Conservation (phyloP, 2,329 filamentous ascomycete genomes). For the Xylariaceae sp. region DNA sequence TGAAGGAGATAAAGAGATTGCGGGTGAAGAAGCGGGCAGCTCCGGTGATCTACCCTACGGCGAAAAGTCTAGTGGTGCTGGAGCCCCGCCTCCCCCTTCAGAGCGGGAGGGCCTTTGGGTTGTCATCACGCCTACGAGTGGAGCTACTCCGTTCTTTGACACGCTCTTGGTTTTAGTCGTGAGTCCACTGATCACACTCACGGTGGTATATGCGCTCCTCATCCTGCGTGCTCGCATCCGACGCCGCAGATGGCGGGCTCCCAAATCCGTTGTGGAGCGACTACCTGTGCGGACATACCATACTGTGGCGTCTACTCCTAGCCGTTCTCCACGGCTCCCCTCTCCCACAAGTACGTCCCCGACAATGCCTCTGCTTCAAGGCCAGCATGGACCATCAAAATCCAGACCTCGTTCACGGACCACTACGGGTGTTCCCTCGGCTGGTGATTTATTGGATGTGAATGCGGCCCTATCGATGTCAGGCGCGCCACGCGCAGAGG, state of each 20-base stretch:
- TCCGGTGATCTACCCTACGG: slow-evolving; percentile 24
- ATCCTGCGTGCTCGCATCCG: slow-evolving; percentile 85
- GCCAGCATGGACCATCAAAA: slow-evolving; percentile 42
- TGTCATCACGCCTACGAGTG: slow-evolving; percentile 87
- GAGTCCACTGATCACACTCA: slow-evolving; percentile 86
- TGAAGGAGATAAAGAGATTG: slow-evolving; percentile 35
- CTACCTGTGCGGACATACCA: slow-evolving; percentile 96
- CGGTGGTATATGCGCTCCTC: slow-evolving; percentile 85
- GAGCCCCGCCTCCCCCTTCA: slow-evolving; percentile 34
- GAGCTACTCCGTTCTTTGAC: slow-evolving; percentile 90
- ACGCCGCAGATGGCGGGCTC: slow-evolving; percentile 88
- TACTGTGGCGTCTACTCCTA: slow-evolving; percentile 64
- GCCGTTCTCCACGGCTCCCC: slow-evolving; percentile 54
- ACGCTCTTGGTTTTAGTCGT: slow-evolving; percentile 95
- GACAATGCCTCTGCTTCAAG: slow-evolving; percentile 74
- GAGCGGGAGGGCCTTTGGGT: slow-evolving; percentile 84
- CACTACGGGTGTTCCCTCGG: slow-evolving; percentile 56
- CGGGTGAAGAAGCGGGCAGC: slow-evolving; percentile 32
- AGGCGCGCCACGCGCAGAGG: slow-evolving; percentile 40
- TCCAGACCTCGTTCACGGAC: slow-evolving; percentile 62
- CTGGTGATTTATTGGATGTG: slow-evolving; percentile 43
- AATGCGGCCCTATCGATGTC: slow-evolving; percentile 41
- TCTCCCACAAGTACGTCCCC: slow-evolving; percentile 64
- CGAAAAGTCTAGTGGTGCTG: slow-evolving; percentile 27
- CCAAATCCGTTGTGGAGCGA: slow-evolving; percentile 90